Percentiles rank a stretch among this genome's conserved stretches.
Evolutionary conservation across 805 yeast genomes (phyloP).

Genomic region (Candida krabiensis): DNA sequence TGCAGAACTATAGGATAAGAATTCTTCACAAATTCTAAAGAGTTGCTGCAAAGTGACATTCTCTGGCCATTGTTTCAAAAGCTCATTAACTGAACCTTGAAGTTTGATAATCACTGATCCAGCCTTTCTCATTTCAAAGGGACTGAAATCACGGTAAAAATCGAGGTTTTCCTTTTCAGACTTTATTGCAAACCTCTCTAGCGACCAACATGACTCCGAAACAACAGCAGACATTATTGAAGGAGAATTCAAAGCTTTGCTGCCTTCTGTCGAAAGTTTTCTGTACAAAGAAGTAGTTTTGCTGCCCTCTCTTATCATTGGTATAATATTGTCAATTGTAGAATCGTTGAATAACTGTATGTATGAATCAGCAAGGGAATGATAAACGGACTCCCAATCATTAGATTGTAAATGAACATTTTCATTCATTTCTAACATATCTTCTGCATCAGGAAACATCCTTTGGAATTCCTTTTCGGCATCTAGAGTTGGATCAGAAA

Average conservation of each 20-base stretch:
- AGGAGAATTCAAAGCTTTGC: slow-evolving; percentile 24
- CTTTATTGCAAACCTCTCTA: slow-evolving; percentile 27
- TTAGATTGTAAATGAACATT: slow-evolving; percentile 20
- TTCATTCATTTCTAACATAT: slow-evolving; percentile 43
- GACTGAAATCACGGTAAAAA: slow-evolving; percentile 67
- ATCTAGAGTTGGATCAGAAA: slow-evolving; percentile 60
- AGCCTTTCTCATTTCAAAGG: slow-evolving; percentile 62
- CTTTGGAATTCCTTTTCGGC: slow-evolving; percentile 75
- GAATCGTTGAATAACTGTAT: slow-evolving; percentile 18
- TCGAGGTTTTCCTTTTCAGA: slow-evolving; percentile 35
- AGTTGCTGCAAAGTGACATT: slow-evolving; percentile 84
- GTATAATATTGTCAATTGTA: too few relatives aligned
- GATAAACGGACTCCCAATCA: slow-evolving; percentile 47
- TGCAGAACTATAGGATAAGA: slow-evolving; percentile 56
- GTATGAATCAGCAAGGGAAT: slow-evolving; percentile 49
- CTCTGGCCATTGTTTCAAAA: slow-evolving; percentile 85
- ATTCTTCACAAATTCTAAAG: slow-evolving; percentile 61
- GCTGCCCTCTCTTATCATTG: slow-evolving; percentile 43
- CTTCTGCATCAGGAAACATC: slow-evolving; percentile 89
- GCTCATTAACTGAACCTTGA: slow-evolving; percentile 42
- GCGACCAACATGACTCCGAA: slow-evolving; percentile 33
- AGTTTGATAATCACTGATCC: slow-evolving; percentile 46
- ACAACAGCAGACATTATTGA: slow-evolving; percentile 38
- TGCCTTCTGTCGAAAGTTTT: slow-evolving; percentile 23
- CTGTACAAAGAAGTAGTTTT: slow-evolving; percentile 30